These are phyloP conservation scores for Arctium lappa DNA, from an alignment of 129 eudicot species.

Conservation along the genomic window DNA sequence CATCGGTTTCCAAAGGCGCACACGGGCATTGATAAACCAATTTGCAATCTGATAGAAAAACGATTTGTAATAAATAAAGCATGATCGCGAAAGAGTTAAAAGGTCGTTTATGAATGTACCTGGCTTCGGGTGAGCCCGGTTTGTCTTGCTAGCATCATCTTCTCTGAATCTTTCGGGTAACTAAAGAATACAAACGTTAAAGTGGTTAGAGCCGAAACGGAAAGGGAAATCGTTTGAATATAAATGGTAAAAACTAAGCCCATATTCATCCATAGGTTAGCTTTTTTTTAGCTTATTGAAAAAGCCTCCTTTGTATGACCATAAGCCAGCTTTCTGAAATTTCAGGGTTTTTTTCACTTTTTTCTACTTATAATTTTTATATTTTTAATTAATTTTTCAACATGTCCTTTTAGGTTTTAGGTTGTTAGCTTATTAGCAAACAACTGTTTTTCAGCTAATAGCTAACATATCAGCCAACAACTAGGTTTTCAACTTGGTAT, in stretches of 20 bases:
- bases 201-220: background rate
- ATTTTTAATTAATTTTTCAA: background rate
- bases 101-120: constrained; percentile 39
- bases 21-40: constrained; percentile 96
- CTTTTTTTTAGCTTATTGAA: too few species aligned
- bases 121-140: constrained; percentile 90
- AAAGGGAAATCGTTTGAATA: background rate
- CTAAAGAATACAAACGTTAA: constrained; percentile 29
- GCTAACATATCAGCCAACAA: background rate
- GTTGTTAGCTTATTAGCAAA: too few species aligned
- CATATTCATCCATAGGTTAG: background rate
- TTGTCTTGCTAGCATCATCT: constrained; percentile 82
- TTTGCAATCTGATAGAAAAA: constrained; percentile 68
- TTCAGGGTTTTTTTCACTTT: background rate
- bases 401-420: background rate
- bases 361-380: background rate
- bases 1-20: constrained; percentile 99
- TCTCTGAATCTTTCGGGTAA: constrained; percentile 94
- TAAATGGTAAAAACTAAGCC: background rate
- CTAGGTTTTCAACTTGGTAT: too few species aligned
- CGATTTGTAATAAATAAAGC: background rate
- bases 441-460: background rate
- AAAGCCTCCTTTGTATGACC: too few species aligned
- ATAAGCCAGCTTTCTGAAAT: background rate
- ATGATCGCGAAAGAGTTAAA: background rate